Evolutionary conservation across 2,329 filamentous ascomycete species (phyloP).

Genomic region (Reticulascus tulasneorum): DNA sequence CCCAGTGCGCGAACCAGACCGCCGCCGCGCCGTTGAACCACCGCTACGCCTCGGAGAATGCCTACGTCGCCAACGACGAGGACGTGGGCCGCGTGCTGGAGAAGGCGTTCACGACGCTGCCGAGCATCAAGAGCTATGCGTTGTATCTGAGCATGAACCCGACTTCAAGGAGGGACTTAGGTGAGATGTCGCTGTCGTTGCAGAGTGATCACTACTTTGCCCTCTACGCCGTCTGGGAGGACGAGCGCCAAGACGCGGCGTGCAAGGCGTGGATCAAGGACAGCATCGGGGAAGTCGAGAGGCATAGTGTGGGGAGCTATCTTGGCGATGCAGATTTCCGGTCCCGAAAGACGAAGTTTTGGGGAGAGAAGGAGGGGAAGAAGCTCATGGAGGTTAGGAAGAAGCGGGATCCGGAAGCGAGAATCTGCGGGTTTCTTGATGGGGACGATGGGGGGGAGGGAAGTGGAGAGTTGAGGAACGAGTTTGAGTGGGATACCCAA

Average conservation of each 20-base stretch:
- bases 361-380: constrained; percentile 36
- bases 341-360: constrained; percentile 40
- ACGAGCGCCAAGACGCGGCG: constrained; percentile 37
- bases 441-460: constrained; percentile 37
- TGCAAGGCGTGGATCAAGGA: constrained; percentile 40
- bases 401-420: constrained; percentile 39
- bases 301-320: constrained; percentile 44
- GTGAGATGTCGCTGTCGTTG: constrained; percentile 52
- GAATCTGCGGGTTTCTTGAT: constrained; percentile 38
- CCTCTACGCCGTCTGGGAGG: constrained; percentile 47
- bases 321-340: constrained; percentile 53
- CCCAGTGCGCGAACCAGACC: constrained; percentile 39
- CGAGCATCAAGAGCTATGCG: constrained; percentile 38
- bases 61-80: constrained; percentile 42
- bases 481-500: constrained; percentile 34
- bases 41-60: constrained; percentile 48
- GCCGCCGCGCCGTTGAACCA: constrained; percentile 43
- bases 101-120: constrained; percentile 42
- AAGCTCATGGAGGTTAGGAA: constrained; percentile 37
- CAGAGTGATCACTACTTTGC: constrained; percentile 55
- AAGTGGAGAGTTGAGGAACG: constrained; percentile 37
- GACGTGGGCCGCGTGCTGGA: constrained; percentile 41
- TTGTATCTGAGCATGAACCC: constrained; percentile 51
- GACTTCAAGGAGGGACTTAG: constrained; percentile 23
- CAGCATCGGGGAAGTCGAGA: constrained; percentile 34